Base-by-base conservation (phyloP, 305 asterid genomes). In the Fraxinus dipetala region DNA sequence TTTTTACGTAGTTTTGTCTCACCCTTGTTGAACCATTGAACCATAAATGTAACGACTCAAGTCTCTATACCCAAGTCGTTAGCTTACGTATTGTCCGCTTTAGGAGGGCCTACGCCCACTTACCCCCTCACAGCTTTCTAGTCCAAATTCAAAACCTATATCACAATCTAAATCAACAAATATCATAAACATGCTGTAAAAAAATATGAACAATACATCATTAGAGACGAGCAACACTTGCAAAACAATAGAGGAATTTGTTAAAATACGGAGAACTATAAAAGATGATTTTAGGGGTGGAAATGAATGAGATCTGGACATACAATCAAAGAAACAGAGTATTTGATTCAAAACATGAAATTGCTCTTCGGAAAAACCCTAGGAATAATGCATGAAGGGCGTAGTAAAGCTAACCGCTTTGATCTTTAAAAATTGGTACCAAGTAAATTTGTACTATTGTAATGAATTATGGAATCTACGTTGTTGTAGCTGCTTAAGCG, bases 301-400 rank as follows among this genome's bases (percentile, higher is more conserved):
- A 79, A 79, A 56, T 48, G 54, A 10, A 54, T 61, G 85, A 82
- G 89, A 87, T 89, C 87, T 79, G 80, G 72, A 77, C 40, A 30
- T 32, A 56, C 75, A 54, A 24, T 9, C 5, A 77, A 45, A 32
- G 24, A 82, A 65, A 4, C 77, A 79, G 78, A 77, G 81, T 31
- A 67, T 63, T 35, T 13, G 76, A 80, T 40, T 13, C 20, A 65
- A 22, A 54, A 81, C 72, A 51, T 18, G 77, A 43, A 69, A 34
- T 13, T 61, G 34, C 6, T 76, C 86, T 72, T 61, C 38, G 56
- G 24, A 43, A 35, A 75, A 79, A 80, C 78, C 79, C 67, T 73
- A 79, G 65, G 76, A 76, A 77, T 51, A 51, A 51, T 4, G 61
- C 22, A 16, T n/a, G 22, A 51, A 51, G 9, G 72, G 4, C 22